Evolutionary conservation across 371 early-diverging fungal species (phyloP), one percentile per base, ranked within the genome.

Genomic region (Mortierella sp.): DNA sequence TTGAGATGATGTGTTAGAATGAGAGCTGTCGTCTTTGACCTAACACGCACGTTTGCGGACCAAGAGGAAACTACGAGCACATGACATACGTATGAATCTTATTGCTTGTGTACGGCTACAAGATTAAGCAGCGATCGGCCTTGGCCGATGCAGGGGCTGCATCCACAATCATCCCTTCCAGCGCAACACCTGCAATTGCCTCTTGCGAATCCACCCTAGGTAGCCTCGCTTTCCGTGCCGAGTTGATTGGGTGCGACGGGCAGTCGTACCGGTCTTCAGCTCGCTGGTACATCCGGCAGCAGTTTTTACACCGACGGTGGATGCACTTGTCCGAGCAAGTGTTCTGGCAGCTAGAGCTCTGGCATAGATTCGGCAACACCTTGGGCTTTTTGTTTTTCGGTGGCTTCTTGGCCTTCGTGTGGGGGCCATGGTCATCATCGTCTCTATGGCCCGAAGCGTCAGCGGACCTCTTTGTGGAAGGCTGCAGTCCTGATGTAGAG

Each of bases 171-270:
- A 76, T 76, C 3, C 76, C 76, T 17, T 76, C 76, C 16, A 76
- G 55, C 5, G 76, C 76, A 34, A 76, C 76, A 13, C 44, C 49
- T 3, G 57, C 76, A 49, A 76, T 60, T n/a, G 76, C 76, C 49
- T 76, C 76, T 4, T 64, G 61, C 16, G 76, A 76, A 25, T 57
- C 69, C 25, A 76, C 65, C 13, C 76, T 60, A 21, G 76, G 74
- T 8, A 69, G 34, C 31, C 19, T 46, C 5, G 43, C 31, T 34
- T 52, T 59, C 53, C 50, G 54, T 54, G 63, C 51, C 16, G 63
- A 34, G 14, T 61, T 60, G 25, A 76, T 76, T 24, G 54, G 52
- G 52, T 76, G 76, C 2, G 68, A 41, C 3, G 57, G 65, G 22
- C 76, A 76, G n/a, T 60, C 63, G 37, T 34, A 76, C 16, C 7